Evolutionary conservation across 163 green algal genomes (phyloP).

Genomic region (Chlamydomonas reinhardtii): DNA sequence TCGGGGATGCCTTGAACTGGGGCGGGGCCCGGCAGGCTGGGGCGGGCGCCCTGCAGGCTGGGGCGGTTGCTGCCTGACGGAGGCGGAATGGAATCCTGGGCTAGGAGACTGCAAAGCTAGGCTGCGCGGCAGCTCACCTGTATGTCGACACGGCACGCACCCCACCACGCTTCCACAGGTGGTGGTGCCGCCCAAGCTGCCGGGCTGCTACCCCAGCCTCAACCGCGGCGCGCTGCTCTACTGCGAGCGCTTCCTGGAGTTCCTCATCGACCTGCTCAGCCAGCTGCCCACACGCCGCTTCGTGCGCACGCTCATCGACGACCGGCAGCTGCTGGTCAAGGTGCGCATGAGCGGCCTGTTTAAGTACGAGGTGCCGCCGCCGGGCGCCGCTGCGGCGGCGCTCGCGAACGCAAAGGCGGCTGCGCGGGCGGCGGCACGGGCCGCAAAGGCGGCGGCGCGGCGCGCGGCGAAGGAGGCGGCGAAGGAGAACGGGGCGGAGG

Average conservation of each 20-base stretch:
- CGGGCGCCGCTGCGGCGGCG: constrained; percentile 17
- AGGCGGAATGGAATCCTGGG: too few relatives aligned
- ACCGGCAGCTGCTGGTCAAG: constrained; percentile 89
- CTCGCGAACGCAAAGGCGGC: constrained; percentile 5
- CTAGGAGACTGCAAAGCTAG: too few relatives aligned
- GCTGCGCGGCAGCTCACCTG: too few relatives aligned
- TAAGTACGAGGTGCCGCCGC: constrained; percentile 43
- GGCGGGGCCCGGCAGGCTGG: too few relatives aligned
- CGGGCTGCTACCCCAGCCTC: constrained; percentile 11
- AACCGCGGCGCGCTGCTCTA: constrained; percentile 71
- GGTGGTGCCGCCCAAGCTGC: background rate
- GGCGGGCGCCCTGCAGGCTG: too few relatives aligned
- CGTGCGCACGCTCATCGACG: constrained; percentile 86
- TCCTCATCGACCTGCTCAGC: constrained; percentile 94
- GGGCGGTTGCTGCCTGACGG: background rate
- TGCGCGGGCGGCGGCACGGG: background rate
- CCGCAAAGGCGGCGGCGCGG: background rate
- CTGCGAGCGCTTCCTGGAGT: constrained; percentile 93
- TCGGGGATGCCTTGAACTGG: too few relatives aligned
- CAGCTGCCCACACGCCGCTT: constrained; percentile 92
- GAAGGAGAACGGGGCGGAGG: background rate
- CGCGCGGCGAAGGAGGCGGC: background rate
- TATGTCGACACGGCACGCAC: too few relatives aligned
- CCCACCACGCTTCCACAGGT: too few relatives aligned
- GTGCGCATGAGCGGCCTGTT: constrained; percentile 73